A percentile compares a stretch with the other conserved stretches of the same genome.
phyloP scores from a whole-genome alignment of 2,329 filamentous ascomycete species.

The Cylindrodendrum hubeiense region DNA sequence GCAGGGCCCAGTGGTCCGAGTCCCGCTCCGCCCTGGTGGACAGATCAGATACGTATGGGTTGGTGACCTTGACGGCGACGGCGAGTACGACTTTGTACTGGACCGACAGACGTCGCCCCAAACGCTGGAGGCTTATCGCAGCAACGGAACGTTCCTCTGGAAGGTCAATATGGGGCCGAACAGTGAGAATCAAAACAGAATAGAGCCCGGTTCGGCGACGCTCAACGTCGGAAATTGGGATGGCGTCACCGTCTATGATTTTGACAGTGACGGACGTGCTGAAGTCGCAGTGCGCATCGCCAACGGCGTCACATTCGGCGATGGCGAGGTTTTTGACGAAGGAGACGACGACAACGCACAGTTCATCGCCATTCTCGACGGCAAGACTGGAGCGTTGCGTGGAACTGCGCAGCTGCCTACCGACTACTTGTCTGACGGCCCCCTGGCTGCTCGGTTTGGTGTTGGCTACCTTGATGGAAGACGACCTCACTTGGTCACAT shows the following conservation, averaged over 20 bases:
- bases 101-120: conserved; percentile 34
- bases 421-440: conserved; percentile 27
- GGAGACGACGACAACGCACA: conserved; percentile 29
- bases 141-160: conserved; percentile 37
- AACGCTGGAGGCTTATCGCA: conserved; percentile 31
- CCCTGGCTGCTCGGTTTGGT: conserved; percentile 31
- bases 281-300: conserved; percentile 40
- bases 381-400: conserved; percentile 32
- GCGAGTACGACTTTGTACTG: conserved; percentile 38
- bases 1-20: conserved; percentile 26
- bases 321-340: conserved; percentile 29
- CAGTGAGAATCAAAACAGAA: conserved; percentile 38
- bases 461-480: conserved; percentile 35
- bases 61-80: conserved; percentile 39
- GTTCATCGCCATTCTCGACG: conserved; percentile 37
- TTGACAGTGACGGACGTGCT: conserved; percentile 37
- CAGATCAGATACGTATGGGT: conserved; percentile 42
- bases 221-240: conserved; percentile 40
- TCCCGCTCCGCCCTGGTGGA: conserved; percentile 31
- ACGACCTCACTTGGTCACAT: conserved; percentile 31
- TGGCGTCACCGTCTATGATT: conserved; percentile 40
- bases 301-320: conserved; percentile 37
- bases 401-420: conserved; percentile 18
- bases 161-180: conserved; percentile 34
- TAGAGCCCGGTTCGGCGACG: conserved; percentile 33